These are phyloP conservation scores for Fusarium setosum DNA, from an alignment of 2,329 filamentous ascomycete genomes.

Conservation along the genomic window DNA sequence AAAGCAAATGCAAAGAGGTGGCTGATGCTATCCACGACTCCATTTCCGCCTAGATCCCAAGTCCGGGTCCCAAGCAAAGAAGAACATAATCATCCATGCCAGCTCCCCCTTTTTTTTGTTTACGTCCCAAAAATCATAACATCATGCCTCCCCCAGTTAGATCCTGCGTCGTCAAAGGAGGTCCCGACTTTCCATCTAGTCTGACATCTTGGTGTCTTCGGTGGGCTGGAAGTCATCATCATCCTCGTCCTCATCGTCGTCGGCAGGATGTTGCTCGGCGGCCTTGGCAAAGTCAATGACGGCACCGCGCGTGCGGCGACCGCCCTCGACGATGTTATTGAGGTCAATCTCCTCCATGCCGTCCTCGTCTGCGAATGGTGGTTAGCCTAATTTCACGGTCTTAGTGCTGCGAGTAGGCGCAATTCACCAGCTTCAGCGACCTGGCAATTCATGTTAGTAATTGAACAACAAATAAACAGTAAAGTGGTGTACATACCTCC, in stretches of 20 bases:
- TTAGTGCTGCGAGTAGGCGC: slow-evolving; percentile 8
- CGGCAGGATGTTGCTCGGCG: slow-evolving; percentile 78
- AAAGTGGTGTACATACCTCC: slow-evolving; percentile 39
- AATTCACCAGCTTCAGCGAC: slow-evolving; percentile 46
- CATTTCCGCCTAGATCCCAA: slow-evolving; percentile 33
- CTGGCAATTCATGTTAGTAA: slow-evolving; percentile 43
- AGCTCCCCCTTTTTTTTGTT: slow-evolving; percentile 31
- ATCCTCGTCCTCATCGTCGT: slow-evolving; percentile 85
- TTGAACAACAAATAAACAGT: not conserved
- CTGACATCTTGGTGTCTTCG: slow-evolving; percentile 76
- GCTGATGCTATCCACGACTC: slow-evolving; percentile 34
- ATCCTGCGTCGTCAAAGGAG: slow-evolving; percentile 3
- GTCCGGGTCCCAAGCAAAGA: slow-evolving; percentile 25
- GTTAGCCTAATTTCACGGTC: slow-evolving; percentile 41
- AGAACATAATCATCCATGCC: slow-evolving; percentile 32
- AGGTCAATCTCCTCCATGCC: slow-evolving; percentile 92
- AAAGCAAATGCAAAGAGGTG: slow-evolving; percentile 31
- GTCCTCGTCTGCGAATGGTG: slow-evolving; percentile 72
- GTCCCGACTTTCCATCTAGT: slow-evolving; percentile 37
- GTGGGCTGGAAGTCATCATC: slow-evolving; percentile 75
- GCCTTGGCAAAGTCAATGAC: slow-evolving; percentile 95
- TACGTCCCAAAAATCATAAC: slow-evolving; percentile 36
- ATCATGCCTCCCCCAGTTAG: slow-evolving; percentile 26
- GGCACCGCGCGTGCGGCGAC: slow-evolving; percentile 89
- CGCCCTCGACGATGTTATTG: slow-evolving; percentile 84